Evolutionary conservation across 2,329 filamentous ascomycete species (phyloP).

Genomic region (Trichoderma endophyticum): DNA sequence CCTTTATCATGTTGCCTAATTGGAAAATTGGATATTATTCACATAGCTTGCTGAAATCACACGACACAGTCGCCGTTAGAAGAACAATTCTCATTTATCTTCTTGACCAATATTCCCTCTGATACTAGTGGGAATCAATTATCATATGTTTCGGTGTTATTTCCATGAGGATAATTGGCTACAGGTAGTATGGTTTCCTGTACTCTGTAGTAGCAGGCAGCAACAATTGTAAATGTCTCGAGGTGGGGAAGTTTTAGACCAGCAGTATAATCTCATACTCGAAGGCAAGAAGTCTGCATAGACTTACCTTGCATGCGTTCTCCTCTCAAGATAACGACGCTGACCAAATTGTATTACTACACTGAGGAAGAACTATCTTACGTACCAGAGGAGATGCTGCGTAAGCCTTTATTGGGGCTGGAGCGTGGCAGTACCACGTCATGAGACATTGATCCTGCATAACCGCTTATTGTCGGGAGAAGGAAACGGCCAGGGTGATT

Average conservation of each 20-base stretch:
- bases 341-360: not conserved
- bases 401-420: not conserved
- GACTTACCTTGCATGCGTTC: not conserved
- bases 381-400: not conserved
- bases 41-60: not conserved
- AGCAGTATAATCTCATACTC: not conserved
- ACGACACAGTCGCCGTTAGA: not conserved
- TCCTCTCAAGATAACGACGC: not conserved
- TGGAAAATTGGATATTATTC: not conserved
- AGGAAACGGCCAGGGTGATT: not conserved
- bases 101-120: not conserved
- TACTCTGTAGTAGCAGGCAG: not conserved
- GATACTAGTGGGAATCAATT: not conserved
- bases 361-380: not conserved
- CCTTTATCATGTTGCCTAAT: not conserved
- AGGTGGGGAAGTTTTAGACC: not conserved
- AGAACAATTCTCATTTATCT: not conserved
- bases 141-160: not conserved
- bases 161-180: not conserved
- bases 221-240: not conserved
- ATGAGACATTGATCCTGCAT: not conserved
- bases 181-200: not conserved
- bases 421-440: not conserved
- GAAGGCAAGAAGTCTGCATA: not conserved
- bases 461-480: not conserved